phyloP scores from a whole-genome alignment of 1,139 yeast genomes.

The Geotrichum fermentans region DNA sequence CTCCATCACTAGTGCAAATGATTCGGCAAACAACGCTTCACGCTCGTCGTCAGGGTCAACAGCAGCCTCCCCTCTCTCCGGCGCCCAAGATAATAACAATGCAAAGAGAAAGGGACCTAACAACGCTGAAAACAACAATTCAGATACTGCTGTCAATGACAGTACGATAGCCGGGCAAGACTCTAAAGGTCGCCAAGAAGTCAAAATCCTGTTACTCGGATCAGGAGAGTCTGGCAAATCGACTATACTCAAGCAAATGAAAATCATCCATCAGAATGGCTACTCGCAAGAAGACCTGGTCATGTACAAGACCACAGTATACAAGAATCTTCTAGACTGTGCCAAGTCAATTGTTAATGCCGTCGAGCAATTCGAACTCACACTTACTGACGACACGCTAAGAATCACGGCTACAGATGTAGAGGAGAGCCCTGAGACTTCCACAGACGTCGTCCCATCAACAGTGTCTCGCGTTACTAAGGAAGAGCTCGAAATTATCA shows the following conservation, averaged over 20 bases:
- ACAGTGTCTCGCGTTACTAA: slow-evolving; percentile 17
- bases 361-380: slow-evolving; percentile 34
- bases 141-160: not conserved
- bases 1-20: not conserved
- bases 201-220: slow-evolving; percentile 62
- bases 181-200: slow-evolving; percentile 34
- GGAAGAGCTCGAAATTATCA: slow-evolving; percentile 27
- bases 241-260: slow-evolving; percentile 71
- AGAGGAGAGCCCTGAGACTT: not conserved
- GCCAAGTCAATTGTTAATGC: slow-evolving; percentile 58
- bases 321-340: slow-evolving; percentile 60
- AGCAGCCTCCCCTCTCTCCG: slow-evolving; percentile 11
- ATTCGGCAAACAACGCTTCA: slow-evolving; percentile 1
- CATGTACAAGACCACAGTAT: slow-evolving; percentile 64
- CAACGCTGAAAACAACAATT: not conserved
- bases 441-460: not conserved
- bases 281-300: slow-evolving; percentile 56
- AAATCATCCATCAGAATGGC: slow-evolving; percentile 67
- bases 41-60: slow-evolving; percentile 15
- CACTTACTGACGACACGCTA: slow-evolving; percentile 5
- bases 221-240: slow-evolving; percentile 77
- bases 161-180: slow-evolving; percentile 1
- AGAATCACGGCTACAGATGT: not conserved
- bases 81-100: not conserved
- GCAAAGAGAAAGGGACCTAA: not conserved